A percentile compares a stretch with the other conserved stretches of the same genome.
Conservation (phyloP, 2,329 filamentous ascomycete species). For the Fusarium sp. region DNA sequence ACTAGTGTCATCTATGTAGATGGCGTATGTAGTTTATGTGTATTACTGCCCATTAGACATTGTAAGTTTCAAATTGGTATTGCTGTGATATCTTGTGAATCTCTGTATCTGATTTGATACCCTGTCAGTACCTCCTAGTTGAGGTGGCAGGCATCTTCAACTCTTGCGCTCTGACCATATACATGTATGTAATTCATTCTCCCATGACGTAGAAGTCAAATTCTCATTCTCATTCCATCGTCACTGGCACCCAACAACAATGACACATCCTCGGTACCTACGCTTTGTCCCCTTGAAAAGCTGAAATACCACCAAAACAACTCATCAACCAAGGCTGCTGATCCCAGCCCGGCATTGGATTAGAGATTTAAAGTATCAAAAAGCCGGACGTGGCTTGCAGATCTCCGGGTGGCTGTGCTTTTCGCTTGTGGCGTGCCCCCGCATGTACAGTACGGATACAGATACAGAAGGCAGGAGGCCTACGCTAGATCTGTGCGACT, state of each 20-base stretch:
- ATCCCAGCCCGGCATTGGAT: conserved; percentile 29
- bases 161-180: background rate
- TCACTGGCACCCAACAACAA: conserved; percentile 4
- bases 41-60: background rate
- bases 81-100: background rate
- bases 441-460: background rate
- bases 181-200: background rate
- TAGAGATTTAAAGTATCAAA: conserved; percentile 1
- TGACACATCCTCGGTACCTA: background rate
- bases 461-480: conserved; percentile 26
- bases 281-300: conserved; percentile 43
- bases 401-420: conserved; percentile 39
- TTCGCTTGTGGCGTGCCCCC: conserved; percentile 31
- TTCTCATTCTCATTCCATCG: background rate
- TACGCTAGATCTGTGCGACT: conserved; percentile 33
- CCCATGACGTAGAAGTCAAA: conserved; percentile 10
- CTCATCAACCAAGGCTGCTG: conserved; percentile 38
- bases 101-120: background rate
- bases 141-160: conserved; percentile 1
- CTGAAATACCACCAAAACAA: conserved; percentile 36
- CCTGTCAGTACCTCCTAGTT: background rate
- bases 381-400: conserved; percentile 35
- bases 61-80: background rate
- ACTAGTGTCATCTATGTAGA: background rate
- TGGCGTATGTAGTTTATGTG: background rate